phyloP scores from a whole-genome alignment of 169 alveolate species.

The Cryptosporidium ubiquitum region DNA sequence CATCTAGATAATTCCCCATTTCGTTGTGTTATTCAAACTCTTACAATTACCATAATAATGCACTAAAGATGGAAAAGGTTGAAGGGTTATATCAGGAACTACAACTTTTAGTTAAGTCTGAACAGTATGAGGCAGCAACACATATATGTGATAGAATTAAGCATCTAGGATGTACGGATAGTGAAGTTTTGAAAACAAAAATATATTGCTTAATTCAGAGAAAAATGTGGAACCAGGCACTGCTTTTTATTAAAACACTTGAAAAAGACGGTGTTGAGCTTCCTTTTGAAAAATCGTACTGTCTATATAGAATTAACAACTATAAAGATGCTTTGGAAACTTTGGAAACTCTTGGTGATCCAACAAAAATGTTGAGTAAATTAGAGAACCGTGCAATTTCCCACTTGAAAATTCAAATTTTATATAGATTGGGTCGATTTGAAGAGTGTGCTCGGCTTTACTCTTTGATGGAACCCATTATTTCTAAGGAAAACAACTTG shows the following conservation, averaged over 20 bases:
- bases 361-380: neutral
- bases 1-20: neutral
- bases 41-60: slow-evolving; percentile 7
- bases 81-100: slow-evolving; percentile 52
- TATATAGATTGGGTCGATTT: slow-evolving; percentile 53
- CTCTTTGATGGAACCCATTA: neutral
- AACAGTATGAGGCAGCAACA: slow-evolving; percentile 64
- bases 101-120: slow-evolving; percentile 42
- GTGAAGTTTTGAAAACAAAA: slow-evolving; percentile 49
- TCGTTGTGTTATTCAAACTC: neutral
- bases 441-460: slow-evolving; percentile 29
- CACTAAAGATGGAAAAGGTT: slow-evolving; percentile 17
- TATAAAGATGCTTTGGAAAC: slow-evolving; percentile 47
- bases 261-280: slow-evolving; percentile 34
- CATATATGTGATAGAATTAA: slow-evolving; percentile 44
- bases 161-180: slow-evolving; percentile 38
- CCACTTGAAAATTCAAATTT: slow-evolving; percentile 37
- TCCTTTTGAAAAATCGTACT: slow-evolving; percentile 68
- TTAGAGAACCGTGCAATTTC: slow-evolving; percentile 37
- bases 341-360: slow-evolving; percentile 47
- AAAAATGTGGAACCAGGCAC: slow-evolving; percentile 58
- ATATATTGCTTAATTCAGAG: slow-evolving; percentile 55
- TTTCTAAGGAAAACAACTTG: neutral
- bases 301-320: slow-evolving; percentile 52
- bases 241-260: slow-evolving; percentile 26